A percentile compares a stretch with the other conserved stretches of the same genome.
Conservation (phyloP, 2,329 filamentous ascomycete genomes). For the Nigrospora oryzae region DNA sequence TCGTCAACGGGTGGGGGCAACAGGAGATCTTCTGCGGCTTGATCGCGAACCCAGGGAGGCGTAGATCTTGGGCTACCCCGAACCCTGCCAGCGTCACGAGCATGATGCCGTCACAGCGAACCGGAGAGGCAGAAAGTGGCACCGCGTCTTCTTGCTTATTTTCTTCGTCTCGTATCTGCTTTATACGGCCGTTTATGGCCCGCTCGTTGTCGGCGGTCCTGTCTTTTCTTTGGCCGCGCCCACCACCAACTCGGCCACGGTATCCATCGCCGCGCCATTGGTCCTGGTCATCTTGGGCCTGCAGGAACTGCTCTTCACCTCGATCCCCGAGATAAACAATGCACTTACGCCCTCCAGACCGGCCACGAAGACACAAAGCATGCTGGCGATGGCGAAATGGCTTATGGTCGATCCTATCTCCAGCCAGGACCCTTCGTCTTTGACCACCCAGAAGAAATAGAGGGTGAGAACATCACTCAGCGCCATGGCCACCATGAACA, state of each 20-base stretch:
- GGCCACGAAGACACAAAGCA: constrained; percentile 85
- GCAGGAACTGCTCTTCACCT: constrained; percentile 38
- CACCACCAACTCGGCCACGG: constrained; percentile 4
- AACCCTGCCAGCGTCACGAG: no score
- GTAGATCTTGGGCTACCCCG: no score
- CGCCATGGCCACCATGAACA: constrained; percentile 93
- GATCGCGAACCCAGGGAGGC: no score
- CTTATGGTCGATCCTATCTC: constrained; percentile 96
- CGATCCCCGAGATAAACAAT: constrained; percentile 71
- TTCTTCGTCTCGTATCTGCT: no score
- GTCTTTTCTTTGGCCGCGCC: constrained; percentile 2
- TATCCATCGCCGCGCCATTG: constrained; percentile 5
- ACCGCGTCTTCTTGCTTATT: no score
- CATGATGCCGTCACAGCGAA: no score
- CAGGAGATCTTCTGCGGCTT: no score
- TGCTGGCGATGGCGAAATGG: constrained; percentile 88
- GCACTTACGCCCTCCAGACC: constrained; percentile 79
- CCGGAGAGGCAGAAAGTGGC: no score
- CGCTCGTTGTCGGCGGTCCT: no score
- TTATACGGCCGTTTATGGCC: no score
- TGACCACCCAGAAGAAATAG: constrained; percentile 96
- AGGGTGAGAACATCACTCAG: constrained; percentile 86
- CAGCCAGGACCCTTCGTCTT: constrained; percentile 92
- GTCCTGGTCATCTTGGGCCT: background rate
- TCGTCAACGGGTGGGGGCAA: no score